Evolutionary conservation across 164 flowering plant genomes (phyloP), one percentile per base, ranked within the genome.

Genomic region (Malania oleifera): DNA sequence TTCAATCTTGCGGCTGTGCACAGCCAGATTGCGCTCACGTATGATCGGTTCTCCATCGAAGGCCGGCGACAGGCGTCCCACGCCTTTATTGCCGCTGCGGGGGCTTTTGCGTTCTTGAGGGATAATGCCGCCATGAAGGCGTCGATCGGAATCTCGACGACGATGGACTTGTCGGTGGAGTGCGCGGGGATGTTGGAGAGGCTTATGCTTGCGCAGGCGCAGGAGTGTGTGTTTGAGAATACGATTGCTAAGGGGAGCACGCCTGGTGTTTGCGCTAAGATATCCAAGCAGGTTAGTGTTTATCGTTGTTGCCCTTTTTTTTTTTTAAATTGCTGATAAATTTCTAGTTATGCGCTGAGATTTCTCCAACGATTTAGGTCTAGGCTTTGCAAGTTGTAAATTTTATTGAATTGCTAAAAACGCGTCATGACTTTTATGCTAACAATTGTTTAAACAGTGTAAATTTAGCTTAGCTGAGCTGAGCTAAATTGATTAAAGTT

Each of bases 131-230:
- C 92, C 4, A 65, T 64, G 59, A 91, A 93, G 72, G 99, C 89
- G 22, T 76, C 85, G 7, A 60, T 70, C n/a, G 91, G 86, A 19
- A 72, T 64, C 52, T 75, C 83, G 0, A 75, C 77, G 5, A 86
- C 97, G 0, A 76, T 88, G 13, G 99, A 93, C 60, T 37, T 93
- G 34, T 77, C 91, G 2, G 79, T 76, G 56, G 99, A 91, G 75
- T 88, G 97, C 54, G 87, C 76, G 1, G 96, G 91, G 57, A 90
- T 90, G 99, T 67, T 93, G 57, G 99, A 90, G 78, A 74, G 84
- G 69, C 68, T 93, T 39, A 88, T 90, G 99, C 85, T 93, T 28
- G 99, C 97, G 5, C 97, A 93, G 74, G 99, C 99, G 11, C 99
- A 93, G 74, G 99, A 93, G 75, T 93, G 97, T 53, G 90, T 90